Evolutionary conservation across 805 yeast species (phyloP).

Genomic region (Scheffersomyces amazonensis): DNA sequence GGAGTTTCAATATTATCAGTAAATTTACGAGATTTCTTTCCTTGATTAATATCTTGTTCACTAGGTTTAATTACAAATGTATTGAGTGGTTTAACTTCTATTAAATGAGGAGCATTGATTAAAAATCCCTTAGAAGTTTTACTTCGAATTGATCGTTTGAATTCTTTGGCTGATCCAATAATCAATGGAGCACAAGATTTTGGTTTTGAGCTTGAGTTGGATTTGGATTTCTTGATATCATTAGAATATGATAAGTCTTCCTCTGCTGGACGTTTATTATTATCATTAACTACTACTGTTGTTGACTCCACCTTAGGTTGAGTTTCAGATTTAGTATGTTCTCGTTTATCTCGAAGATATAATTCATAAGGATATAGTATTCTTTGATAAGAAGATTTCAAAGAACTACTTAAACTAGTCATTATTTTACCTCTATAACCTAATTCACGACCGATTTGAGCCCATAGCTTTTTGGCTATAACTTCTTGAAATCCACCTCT

Average conservation of each 20-base stretch:
- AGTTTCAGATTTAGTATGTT: neutral
- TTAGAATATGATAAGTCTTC: neutral
- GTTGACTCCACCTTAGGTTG: too few relatives aligned
- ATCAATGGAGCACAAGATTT: constrained; percentile 33
- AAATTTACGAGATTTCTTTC: constrained; percentile 4
- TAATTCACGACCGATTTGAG: constrained; percentile 75
- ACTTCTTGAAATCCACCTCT: constrained; percentile 69
- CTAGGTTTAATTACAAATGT: constrained; percentile 10
- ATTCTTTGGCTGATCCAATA: constrained; percentile 44
- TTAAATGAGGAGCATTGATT: constrained; percentile 46
- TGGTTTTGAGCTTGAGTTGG: too few relatives aligned
- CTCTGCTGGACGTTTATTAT: neutral
- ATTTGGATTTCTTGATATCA: neutral
- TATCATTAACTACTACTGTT: neutral
- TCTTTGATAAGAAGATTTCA: constrained; percentile 57
- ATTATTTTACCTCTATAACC: constrained; percentile 73
- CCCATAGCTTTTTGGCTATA: constrained; percentile 71
- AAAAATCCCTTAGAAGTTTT: constrained; percentile 51
- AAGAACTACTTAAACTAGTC: constrained; percentile 67
- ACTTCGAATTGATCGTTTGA: constrained; percentile 43
- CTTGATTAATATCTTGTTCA: neutral
- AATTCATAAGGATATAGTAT: constrained; percentile 31
- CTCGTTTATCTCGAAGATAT: constrained; percentile 1
- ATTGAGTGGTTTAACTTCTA: constrained; percentile 37
- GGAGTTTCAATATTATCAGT: constrained; percentile 10